Conservation (phyloP, 2,329 filamentous ascomycete genomes). For the Alternaria arbusti region DNA sequence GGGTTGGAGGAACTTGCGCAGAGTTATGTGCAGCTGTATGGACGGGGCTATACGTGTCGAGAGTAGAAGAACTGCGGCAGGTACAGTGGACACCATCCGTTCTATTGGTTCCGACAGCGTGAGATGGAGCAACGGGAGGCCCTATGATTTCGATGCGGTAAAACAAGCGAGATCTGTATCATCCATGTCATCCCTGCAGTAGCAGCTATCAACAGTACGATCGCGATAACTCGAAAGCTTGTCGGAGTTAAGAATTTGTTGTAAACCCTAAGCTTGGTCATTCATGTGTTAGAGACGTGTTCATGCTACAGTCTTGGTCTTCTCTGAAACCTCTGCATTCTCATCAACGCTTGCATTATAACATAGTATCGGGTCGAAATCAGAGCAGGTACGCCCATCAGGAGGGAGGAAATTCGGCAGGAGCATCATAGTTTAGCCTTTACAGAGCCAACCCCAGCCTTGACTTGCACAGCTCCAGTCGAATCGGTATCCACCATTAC, state of each 20-base stretch:
- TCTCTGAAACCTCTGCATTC: not conserved
- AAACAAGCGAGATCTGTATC: conserved; percentile 3
- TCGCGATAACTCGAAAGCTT: not conserved
- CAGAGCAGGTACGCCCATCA: not conserved
- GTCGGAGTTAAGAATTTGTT: not conserved
- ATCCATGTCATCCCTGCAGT: not conserved
- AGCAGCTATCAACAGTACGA: not conserved
- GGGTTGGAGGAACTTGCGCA: not conserved
- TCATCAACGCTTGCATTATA: not conserved
- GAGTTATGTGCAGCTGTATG: not conserved
- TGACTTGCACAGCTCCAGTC: conserved; percentile 42
- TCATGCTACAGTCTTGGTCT: not conserved
- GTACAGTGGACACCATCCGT: not conserved
- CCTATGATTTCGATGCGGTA: not conserved
- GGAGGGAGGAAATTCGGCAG: not conserved
- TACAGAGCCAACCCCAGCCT: conserved; percentile 42
- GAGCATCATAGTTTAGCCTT: conserved; percentile 34
- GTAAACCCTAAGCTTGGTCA: not conserved
- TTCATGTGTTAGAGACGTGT: not conserved
- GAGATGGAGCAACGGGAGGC: not conserved
- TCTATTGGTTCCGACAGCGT: not conserved
- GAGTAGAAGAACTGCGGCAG: not conserved
- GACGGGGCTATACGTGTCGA: not conserved
- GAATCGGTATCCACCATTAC: conserved; percentile 42
- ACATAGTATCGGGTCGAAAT: not conserved